Base-by-base conservation (phyloP, 1,284 basidiomycete genomes). In the Sparassis latifolia region DNA sequence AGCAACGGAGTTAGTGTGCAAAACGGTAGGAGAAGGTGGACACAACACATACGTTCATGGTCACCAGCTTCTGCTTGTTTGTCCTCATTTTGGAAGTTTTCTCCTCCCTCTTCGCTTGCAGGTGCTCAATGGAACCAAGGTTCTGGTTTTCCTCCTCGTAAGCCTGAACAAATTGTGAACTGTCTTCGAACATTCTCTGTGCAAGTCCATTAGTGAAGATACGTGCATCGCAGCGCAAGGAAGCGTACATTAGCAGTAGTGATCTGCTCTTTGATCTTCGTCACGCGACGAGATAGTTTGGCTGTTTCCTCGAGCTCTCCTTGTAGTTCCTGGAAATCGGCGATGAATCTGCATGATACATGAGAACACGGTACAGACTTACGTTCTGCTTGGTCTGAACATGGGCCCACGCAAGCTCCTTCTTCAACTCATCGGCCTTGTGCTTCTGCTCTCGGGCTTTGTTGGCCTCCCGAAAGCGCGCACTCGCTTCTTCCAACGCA, bases 321-420 rank as follows among this genome's bases (percentile, higher is more conserved):
- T 41, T 68, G 67, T 65, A 88, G 62, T 63, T 89, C 77, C 75
- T 78, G 51, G 20, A n/a, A 32, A 12, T 41, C 28, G 5, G 37
- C 20, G 33, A 35, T 38, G 33, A 29, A 4, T 33, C 32, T 3
- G 4, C 1, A 5, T 31, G 10, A 43, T 28, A 6, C n/a, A 9
- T 12, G 2, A n/a, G 3, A 9, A 5, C 5, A 9, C 32, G 40
- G 29, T 2, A 6, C 41, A 29, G n/a, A 54, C 57, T 10, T 31
- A 76, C 90, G 42, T 72, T 67, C 62, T 90, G 77, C 62, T 92
- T 93, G 10, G 73, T 73, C 2, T 75, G 76, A 9, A 98, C 92
- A 61, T 91, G 89, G 5, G 90, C 79, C 96, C 96, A 98, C 0
- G 91, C 92, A 7, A 92, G 69, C 66, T 95, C 89, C 56, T 83